These are phyloP conservation scores for Lecanicillium sp. DNA, from an alignment of 2,329 filamentous ascomycete genomes.

Conservation along the genomic window DNA sequence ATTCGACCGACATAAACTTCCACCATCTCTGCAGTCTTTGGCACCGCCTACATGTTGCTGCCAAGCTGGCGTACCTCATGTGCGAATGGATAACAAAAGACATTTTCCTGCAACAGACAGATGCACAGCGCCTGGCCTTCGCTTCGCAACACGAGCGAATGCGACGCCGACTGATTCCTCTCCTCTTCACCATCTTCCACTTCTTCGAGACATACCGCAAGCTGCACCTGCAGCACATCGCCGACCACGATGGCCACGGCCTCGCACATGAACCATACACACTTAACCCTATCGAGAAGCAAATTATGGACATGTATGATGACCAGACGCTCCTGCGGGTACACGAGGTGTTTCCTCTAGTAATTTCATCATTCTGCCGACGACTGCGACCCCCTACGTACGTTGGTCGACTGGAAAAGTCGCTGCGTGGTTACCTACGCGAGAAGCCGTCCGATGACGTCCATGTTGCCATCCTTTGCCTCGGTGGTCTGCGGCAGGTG, in stretches of 20 bases:
- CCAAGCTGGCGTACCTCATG: constrained; percentile 53
- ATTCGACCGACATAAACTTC: constrained; percentile 40
- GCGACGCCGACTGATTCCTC: constrained; percentile 53
- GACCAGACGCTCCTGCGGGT: constrained; percentile 53
- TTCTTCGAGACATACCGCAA: constrained; percentile 59
- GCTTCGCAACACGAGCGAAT: constrained; percentile 54
- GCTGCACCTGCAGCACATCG: constrained; percentile 48
- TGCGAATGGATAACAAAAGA: constrained; percentile 58
- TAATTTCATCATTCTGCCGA: constrained; percentile 56
- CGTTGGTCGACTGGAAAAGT: constrained; percentile 52
- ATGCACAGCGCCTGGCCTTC: constrained; percentile 46
- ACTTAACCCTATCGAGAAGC: constrained; percentile 51
- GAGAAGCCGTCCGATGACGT: constrained; percentile 56
- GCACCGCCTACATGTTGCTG: constrained; percentile 57
- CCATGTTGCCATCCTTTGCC: constrained; percentile 49
- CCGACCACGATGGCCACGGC: constrained; percentile 41
- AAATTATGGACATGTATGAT: constrained; percentile 58
- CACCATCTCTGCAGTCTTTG: constrained; percentile 56
- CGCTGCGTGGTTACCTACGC: constrained; percentile 53
- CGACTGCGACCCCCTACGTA: constrained; percentile 56
- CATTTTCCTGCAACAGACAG: constrained; percentile 52
- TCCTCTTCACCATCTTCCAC: constrained; percentile 58
- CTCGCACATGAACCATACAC: constrained; percentile 47
- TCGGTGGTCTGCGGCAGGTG: constrained; percentile 55
- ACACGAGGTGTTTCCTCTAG: constrained; percentile 55